phyloP scores from a whole-genome alignment of 2,329 filamentous ascomycete species.

The Xylariales sp. region DNA sequence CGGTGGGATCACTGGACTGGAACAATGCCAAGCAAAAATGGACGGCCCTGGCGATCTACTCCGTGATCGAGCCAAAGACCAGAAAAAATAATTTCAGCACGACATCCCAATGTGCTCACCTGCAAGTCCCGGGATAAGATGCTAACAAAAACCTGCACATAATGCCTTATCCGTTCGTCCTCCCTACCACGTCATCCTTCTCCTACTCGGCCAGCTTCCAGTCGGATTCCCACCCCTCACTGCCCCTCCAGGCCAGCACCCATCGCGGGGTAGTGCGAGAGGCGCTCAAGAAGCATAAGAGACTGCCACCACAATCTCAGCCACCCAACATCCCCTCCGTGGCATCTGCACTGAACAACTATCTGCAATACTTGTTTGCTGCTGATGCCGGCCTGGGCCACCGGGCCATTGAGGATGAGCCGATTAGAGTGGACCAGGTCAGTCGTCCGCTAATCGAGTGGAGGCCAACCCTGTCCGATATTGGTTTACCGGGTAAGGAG shows the following conservation, averaged over 20 bases:
- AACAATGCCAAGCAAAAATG: no score
- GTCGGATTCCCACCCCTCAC: constrained; percentile 81
- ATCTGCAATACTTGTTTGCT: constrained; percentile 79
- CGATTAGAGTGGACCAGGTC: constrained; percentile 63
- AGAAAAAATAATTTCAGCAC: no score
- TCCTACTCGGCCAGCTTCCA: constrained; percentile 74
- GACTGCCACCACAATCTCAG: constrained; percentile 69
- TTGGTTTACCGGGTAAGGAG: constrained; percentile 60
- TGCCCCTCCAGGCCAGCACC: constrained; percentile 78
- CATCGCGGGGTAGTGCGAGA: constrained; percentile 80
- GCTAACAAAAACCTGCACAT: constrained; percentile 12
- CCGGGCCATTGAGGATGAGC: constrained; percentile 48
- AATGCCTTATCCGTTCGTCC: constrained; percentile 87
- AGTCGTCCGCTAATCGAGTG: constrained; percentile 67
- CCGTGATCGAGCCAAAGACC: no score
- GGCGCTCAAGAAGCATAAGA: constrained; percentile 83
- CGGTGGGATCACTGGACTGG: no score
- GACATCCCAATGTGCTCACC: neutral
- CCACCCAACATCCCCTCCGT: constrained; percentile 66
- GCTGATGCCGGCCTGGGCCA: constrained; percentile 68
- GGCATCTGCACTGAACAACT: constrained; percentile 65
- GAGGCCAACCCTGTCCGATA: constrained; percentile 72
- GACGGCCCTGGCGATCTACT: no score
- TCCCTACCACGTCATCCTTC: constrained; percentile 86
- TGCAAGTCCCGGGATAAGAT: neutral